phyloP scores from a whole-genome alignment of 1,284 basidiomycete species.

The Phenoliferia sp. region DNA sequence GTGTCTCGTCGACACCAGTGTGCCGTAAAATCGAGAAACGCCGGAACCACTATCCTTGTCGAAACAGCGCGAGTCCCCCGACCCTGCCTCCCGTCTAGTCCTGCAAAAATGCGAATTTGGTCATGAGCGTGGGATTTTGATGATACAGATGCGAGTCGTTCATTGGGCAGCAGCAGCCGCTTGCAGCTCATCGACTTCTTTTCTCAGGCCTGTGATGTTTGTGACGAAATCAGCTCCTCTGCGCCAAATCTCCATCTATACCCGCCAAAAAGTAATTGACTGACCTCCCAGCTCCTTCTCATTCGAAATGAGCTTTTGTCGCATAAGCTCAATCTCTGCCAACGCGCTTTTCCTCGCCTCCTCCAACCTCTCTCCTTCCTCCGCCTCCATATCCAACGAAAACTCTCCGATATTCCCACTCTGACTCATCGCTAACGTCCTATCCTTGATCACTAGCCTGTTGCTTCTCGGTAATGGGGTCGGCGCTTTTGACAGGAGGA shows the following conservation, averaged over 20 bases:
- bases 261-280: neutral
- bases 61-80: no score
- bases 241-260: neutral
- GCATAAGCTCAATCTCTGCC: slow-evolving; percentile 40
- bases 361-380: slow-evolving; percentile 75
- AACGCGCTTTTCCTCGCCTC: slow-evolving; percentile 63
- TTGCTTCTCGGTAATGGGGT: slow-evolving; percentile 62
- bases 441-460: slow-evolving; percentile 18
- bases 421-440: slow-evolving; percentile 13
- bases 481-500: slow-evolving; percentile 75
- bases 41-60: no score
- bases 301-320: slow-evolving; percentile 38
- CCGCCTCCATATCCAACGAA: slow-evolving; percentile 71
- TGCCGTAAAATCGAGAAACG: no score
- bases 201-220: slow-evolving; percentile 13
- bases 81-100: no score
- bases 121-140: no score
- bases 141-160: no score
- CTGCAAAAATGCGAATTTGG: no score
- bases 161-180: no score
- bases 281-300: slow-evolving; percentile 37
- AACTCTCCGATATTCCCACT: slow-evolving; percentile 55
- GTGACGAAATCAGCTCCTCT: neutral
- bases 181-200: slow-evolving; percentile 26
- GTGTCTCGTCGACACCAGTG: no score